These are phyloP conservation scores for Zygoascus bituminiphila DNA, from an alignment of 805 yeast genomes.

Conservation along the genomic window DNA sequence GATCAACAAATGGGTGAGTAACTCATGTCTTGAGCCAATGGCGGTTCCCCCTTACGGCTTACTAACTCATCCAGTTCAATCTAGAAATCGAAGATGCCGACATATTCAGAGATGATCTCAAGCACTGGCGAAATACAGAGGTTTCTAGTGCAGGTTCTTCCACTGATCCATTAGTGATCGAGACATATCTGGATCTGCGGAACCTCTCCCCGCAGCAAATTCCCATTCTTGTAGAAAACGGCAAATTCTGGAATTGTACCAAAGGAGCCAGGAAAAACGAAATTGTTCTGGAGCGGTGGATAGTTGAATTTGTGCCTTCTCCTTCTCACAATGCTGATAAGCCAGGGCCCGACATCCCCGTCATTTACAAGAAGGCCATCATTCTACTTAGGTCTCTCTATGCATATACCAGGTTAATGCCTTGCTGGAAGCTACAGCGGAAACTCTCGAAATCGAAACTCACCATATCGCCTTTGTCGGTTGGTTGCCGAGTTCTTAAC, in stretches of 20 bases:
- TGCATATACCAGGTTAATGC: constrained; percentile 58
- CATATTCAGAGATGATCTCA: constrained; percentile 46
- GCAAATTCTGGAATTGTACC: constrained; percentile 41
- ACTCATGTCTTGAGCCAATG: too few relatives aligned
- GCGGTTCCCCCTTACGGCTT: background rate
- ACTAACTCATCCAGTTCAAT: constrained; percentile 29
- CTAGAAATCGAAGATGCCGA: constrained; percentile 34
- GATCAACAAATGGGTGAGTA: constrained; percentile 20
- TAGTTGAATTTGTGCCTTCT: constrained; percentile 50
- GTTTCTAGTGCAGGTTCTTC: constrained; percentile 14
- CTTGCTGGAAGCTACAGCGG: constrained; percentile 54
- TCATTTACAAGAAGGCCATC: constrained; percentile 65
- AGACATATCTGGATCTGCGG: constrained; percentile 66
- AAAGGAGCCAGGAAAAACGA: constrained; percentile 63
- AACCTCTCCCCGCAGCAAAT: constrained; percentile 48
- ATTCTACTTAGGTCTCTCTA: constrained; percentile 66
- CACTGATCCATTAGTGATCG: constrained; percentile 81
- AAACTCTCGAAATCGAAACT: constrained; percentile 35
- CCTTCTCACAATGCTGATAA: background rate
- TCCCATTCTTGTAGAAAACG: constrained; percentile 49
- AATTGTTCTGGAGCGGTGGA: constrained; percentile 92
- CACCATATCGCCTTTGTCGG: constrained; percentile 33
- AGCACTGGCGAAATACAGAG: constrained; percentile 46
- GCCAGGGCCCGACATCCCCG: constrained; percentile 44
- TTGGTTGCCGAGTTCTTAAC: constrained; percentile 56